These are phyloP conservation scores for Leishmania tarentolae DNA, from an alignment of 208 protist genomes.

Conservation along the genomic window DNA sequence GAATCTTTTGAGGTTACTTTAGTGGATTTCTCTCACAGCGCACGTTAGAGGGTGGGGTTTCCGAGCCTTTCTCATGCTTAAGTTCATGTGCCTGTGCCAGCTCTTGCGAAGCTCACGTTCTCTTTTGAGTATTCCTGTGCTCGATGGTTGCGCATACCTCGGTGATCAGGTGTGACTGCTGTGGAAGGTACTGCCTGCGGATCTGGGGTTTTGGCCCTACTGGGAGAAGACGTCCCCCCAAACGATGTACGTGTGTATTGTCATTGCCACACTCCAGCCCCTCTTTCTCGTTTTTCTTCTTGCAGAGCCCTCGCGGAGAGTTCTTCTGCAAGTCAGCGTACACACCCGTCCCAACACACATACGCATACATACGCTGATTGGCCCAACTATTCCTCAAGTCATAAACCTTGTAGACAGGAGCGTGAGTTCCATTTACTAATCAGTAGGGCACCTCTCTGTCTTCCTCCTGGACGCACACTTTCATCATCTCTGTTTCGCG, in stretches of 20 bases:
- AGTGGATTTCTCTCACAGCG: not conserved
- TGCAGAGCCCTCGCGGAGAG: not conserved
- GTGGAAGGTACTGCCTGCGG: not conserved
- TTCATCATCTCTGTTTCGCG: not conserved
- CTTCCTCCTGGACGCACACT: not conserved
- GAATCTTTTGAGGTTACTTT: not conserved
- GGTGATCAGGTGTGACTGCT: not conserved
- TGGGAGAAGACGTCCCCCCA: not conserved
- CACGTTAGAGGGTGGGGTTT: not conserved
- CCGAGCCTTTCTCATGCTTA: not conserved
- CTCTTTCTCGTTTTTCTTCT: not conserved
- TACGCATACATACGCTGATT: not conserved
- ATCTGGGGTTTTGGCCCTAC: not conserved
- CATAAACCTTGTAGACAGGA: not conserved
- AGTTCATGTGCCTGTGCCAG: not conserved
- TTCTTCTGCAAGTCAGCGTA: not conserved
- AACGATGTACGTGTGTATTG: not conserved
- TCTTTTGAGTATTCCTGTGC: not conserved
- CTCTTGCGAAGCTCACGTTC: not conserved
- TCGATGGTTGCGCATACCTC: not conserved
- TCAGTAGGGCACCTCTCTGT: not conserved
- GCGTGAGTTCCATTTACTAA: not conserved
- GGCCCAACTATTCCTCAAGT: constrained; percentile 19
- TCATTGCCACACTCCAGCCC: not conserved
- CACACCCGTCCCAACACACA: not conserved